Evolutionary conservation across 495 filamentous ascomycete species (phyloP).

Genomic region (Xylaria cubensis): DNA sequence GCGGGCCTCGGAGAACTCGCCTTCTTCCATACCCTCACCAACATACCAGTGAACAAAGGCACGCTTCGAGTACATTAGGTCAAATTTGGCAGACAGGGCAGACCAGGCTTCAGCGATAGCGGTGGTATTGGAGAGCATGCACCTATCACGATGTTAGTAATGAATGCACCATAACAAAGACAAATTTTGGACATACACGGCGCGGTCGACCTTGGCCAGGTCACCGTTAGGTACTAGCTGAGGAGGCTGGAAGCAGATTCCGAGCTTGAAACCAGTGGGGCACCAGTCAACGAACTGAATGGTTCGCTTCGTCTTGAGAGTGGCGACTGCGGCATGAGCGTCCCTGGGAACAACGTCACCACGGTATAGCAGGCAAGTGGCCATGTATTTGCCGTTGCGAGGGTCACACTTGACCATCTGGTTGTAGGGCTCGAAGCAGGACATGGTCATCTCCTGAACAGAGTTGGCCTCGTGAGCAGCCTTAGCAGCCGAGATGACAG

Average conservation of each 20-base stretch:
- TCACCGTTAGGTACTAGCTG: conserved; percentile 95
- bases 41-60: conserved; percentile 99
- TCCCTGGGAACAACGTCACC: conserved; percentile 98
- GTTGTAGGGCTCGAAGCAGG: conserved; percentile 80
- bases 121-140: conserved; percentile 99
- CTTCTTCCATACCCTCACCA: conserved; percentile 99
- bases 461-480: conserved; percentile 94
- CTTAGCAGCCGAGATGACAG: conserved; percentile 91
- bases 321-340: conserved; percentile 86
- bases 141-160: conserved; percentile 57
- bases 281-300: conserved; percentile 99
- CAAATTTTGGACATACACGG: conserved; percentile 72
- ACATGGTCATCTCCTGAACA: conserved; percentile 85
- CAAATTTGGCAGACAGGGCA: conserved; percentile 96
- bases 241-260: conserved; percentile 99
- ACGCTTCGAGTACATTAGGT: conserved; percentile 99
- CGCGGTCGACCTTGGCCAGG: conserved; percentile 95
- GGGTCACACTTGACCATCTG: conserved; percentile 99
- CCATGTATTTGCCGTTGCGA: conserved; percentile 99
- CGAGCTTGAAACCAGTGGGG: conserved; percentile 99
- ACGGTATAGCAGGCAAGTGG: conserved; percentile 96
- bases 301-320: conserved; percentile 97
- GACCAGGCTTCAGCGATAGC: conserved; percentile 99
- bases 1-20: conserved; percentile 98
- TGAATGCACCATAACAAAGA: conserved; percentile 27